A percentile compares a stretch with the other conserved stretches of the same genome.
phyloP scores from a whole-genome alignment of 1,284 basidiomycete genomes.

The Rhizoctonia solani region DNA sequence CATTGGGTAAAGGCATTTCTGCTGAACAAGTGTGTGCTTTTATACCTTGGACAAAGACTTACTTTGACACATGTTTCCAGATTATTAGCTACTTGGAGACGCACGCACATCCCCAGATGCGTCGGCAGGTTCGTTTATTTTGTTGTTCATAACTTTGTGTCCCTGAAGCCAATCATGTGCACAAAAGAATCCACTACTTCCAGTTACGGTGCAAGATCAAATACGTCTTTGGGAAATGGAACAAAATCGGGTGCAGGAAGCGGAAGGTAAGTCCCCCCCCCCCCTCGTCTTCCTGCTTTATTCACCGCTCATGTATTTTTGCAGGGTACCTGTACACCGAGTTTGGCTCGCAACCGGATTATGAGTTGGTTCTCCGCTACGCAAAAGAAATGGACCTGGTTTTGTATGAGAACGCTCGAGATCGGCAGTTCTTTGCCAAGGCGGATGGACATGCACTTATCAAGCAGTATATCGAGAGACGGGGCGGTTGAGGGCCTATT shows the following conservation, averaged over 20 bases:
- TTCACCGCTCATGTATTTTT: slow-evolving; percentile 35
- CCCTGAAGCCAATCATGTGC: not conserved
- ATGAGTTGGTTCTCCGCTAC: slow-evolving; percentile 83
- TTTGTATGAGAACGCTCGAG: slow-evolving; percentile 71
- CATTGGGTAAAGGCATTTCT: slow-evolving; percentile 92
- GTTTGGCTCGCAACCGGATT: slow-evolving; percentile 85
- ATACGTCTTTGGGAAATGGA: slow-evolving; percentile 98
- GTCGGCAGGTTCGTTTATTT: slow-evolving; percentile 71
- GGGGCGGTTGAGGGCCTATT: slow-evolving; percentile 40
- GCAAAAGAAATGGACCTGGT: slow-evolving; percentile 81
- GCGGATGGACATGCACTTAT: slow-evolving; percentile 79
- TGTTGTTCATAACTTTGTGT: slow-evolving; percentile 21
- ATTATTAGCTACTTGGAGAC: slow-evolving; percentile 94
- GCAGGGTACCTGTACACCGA: slow-evolving; percentile 86
- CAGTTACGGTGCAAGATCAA: slow-evolving; percentile 97
- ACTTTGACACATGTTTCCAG: slow-evolving; percentile 50
- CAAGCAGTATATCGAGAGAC: slow-evolving; percentile 75
- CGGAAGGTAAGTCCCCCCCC: slow-evolving; percentile 65
- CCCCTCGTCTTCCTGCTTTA: slow-evolving; percentile 29
- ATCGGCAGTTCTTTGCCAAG: slow-evolving; percentile 83
- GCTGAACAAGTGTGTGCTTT: slow-evolving; percentile 78
- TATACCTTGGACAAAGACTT: not conserved
- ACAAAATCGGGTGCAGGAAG: slow-evolving; percentile 85
- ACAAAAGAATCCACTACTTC: slow-evolving; percentile 79
- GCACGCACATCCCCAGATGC: slow-evolving; percentile 98